Evolutionary conservation across 2,329 filamentous ascomycete genomes (phyloP), one percentile per base, ranked within the genome.

Genomic region (Botryosphaeria dothidea): DNA sequence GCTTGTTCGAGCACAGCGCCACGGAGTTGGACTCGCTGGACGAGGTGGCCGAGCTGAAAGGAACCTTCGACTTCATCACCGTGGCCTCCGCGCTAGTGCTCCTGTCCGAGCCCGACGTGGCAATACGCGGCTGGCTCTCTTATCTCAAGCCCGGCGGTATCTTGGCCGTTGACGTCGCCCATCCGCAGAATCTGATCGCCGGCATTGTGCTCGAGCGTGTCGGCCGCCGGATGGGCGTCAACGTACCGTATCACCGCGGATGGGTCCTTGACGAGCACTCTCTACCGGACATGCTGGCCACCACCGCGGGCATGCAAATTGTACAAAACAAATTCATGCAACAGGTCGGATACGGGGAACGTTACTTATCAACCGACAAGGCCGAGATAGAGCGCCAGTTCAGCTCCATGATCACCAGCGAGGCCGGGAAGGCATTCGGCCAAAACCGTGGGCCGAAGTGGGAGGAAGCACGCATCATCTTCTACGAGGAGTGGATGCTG

Each of bases 91-190:
- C 78, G 27, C 66, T 81, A 11, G 78, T 80, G 17, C 69, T 81
- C 11, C 75, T 81, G 7, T 71, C 74, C 3, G 72, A 80, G 46
- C 77, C 79, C 3, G 70, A 69, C 36, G 70, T 67, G 23, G 77
- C 77, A 3, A 69, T 81, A 11, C 71, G 72, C 66, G 70, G 74
- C 29, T 82, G 79, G 79, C 64, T 69, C 15, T 67, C 62, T 9
- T 81, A 74, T 60, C 66, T 82, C 51, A 80, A 78, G 68, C 76
- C 77, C 31, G 77, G 77, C 17, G 79, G 79, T 1, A 65, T 74
- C 11, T 65, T 82, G 7, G 73, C 79, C 25, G 58, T 76, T 8
- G 79, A 81, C 66, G 74, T 74, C 6, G 76, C 77, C 7, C 77
- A 80, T 61, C 76, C 78, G 2, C 65, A 71, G 9, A 80, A 75